Evolutionary conservation across 2,329 filamentous ascomycete genomes (phyloP), one percentile per base, ranked within the genome.

Genomic region (Immersiporthe knoxdaviesiana): DNA sequence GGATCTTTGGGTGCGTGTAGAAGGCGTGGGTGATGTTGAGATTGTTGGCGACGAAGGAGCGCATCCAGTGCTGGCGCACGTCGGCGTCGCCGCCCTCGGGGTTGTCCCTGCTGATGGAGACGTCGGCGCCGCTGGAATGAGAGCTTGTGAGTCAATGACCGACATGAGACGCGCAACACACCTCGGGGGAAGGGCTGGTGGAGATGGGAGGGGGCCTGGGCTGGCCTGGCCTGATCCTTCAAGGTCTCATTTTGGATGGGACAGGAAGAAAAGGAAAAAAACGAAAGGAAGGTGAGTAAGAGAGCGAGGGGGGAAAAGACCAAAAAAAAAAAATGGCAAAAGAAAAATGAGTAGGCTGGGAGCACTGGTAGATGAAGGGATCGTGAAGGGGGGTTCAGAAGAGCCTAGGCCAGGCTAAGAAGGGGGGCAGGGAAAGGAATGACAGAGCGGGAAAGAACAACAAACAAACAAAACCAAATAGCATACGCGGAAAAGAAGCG

Each of bases 1-100:
- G 91, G 80, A 98, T 92, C 83, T 98, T 97, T 75, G 94, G 92
- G 81, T 98, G 96, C 18, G 90, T 90, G 84, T 96, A 94, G 83
- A 98, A 97, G 74, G 93, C 91, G 75, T 93, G 91, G 2, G 94
- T 96, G 75, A 93, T 87, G 85, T 97, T 92, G 68, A 97, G 87
- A 84, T 98, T 98, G 84, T 92, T 91, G 74, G 91, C 84, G 14
- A 93, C 91, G 80, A 98, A 97, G 76, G 78, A 83, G 65, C 86
- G 84, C 47, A 97, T 87, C 82, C 89, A 90, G 74, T 88, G 84
- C 65, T 78, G 77, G 76, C 84, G 82, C 8, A 77, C 70, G 68
- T 84, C 80, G 18, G 77, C 75, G 27, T 68, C 60, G 24, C 80
- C 77, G 27, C 80, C 77, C 5, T 79, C 77, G 24, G 83, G 80